Conservation (phyloP, 495 filamentous ascomycete species). For the Jackrogersella multiformis region DNA sequence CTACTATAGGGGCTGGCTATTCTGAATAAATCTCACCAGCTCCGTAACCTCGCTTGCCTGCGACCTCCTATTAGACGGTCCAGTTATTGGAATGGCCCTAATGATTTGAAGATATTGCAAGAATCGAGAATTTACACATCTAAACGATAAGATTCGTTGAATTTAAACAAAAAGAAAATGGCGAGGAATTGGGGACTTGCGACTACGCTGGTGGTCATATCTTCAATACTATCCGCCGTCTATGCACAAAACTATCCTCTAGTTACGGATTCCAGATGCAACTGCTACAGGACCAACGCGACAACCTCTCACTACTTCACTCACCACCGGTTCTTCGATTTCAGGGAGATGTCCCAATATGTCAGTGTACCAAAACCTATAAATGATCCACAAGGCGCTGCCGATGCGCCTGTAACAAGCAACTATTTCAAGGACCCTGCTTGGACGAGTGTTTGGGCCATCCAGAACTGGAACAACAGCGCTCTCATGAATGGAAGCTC, state of each 20-base stretch:
- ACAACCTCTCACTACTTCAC: constrained; percentile 65
- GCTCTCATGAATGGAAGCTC: constrained; percentile 34
- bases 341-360: constrained; percentile 60
- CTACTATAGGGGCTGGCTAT: background rate
- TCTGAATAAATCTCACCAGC: constrained; percentile 10
- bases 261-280: constrained; percentile 56
- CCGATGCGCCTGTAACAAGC: constrained; percentile 47
- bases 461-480: constrained; percentile 67
- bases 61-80: background rate
- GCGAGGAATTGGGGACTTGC: constrained; percentile 15
- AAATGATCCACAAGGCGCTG: constrained; percentile 39
- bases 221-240: constrained; percentile 15
- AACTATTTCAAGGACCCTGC: constrained; percentile 51
- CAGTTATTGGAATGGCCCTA: background rate
- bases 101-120: background rate
- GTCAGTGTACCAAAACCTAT: constrained; percentile 51
- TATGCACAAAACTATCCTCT: constrained; percentile 47
- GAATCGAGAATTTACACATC: background rate
- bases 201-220: constrained; percentile 25
- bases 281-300: constrained; percentile 59
- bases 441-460: constrained; percentile 65
- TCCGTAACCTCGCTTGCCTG: constrained; percentile 7
- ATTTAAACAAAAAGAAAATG: constrained; percentile 14
- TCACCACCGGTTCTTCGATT: constrained; percentile 74
- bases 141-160: background rate